Percentiles rank a stretch among this genome's conserved stretches.
Conservation (phyloP, 179 eudicot genomes). For the Beta corolliflora region DNA sequence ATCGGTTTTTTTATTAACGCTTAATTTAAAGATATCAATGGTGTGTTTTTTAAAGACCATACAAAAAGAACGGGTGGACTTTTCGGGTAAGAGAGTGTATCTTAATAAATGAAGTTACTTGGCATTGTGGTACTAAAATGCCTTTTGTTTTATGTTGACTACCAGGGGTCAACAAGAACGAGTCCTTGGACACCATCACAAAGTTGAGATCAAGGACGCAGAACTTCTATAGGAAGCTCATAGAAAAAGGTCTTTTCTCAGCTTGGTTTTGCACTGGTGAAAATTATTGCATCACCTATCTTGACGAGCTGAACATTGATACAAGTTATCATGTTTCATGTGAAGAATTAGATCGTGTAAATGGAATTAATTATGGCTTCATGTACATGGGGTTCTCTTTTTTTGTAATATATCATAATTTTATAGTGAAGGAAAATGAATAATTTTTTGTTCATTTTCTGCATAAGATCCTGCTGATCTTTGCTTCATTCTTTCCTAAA, state of each 20-base stretch:
- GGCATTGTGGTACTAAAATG: background rate
- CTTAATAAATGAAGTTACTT: background rate
- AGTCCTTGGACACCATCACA: conserved; percentile 24
- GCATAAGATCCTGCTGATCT: background rate
- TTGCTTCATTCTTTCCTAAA: background rate
- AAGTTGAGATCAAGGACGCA: conserved; percentile 30
- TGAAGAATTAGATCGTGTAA: conserved; percentile 21
- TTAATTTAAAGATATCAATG: too few relatives aligned
- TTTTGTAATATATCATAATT: background rate
- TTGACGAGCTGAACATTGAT: background rate
- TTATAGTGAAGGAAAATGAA: conserved; percentile 21
- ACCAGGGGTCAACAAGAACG: conserved; percentile 19
- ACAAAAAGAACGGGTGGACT: too few relatives aligned
- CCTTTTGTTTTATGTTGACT: background rate
- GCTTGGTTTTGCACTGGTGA: conserved; percentile 2
- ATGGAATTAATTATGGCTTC: conserved; percentile 14
- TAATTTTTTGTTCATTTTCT: conserved; percentile 3
- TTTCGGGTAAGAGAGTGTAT: background rate
- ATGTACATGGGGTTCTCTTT: conserved; percentile 12
- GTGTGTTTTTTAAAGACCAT: background rate
- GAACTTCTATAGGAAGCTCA: conserved; percentile 12
- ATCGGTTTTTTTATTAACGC: background rate
- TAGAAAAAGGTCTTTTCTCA: conserved; percentile 2
- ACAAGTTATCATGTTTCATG: background rate
- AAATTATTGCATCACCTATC: background rate